Percentiles rank a stretch among this genome's conserved stretches.
Evolutionary conservation across 2,329 filamentous ascomycete species (phyloP).

Genomic region (Biscogniauxia sp.): DNA sequence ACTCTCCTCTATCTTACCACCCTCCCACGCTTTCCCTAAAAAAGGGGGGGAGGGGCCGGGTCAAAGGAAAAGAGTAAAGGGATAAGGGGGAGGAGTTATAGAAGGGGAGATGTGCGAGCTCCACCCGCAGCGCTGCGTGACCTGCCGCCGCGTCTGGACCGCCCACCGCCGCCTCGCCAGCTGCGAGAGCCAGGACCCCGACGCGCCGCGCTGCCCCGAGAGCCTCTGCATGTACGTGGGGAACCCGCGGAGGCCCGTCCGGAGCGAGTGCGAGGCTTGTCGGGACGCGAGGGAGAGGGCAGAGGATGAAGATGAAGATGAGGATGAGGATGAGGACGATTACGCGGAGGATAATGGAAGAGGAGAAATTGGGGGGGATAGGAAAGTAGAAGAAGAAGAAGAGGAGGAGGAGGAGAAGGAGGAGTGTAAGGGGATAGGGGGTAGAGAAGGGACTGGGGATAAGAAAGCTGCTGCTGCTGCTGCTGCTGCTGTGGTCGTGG

Average conservation of each 20-base stretch:
- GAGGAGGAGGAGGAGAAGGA: slow-evolving; percentile 10
- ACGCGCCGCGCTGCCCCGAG: slow-evolving; percentile 28
- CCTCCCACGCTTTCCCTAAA: background rate
- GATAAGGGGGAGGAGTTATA: background rate
- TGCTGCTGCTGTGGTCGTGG: background rate
- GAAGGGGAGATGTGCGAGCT: slow-evolving; percentile 36
- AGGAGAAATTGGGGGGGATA: background rate
- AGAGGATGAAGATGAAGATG: slow-evolving; percentile 29
- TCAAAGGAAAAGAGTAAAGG: background rate
- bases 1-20: too few relatives aligned
- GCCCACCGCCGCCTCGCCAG: slow-evolving; percentile 36
- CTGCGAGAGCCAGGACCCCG: slow-evolving; percentile 34
- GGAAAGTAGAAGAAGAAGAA: slow-evolving; percentile 18
- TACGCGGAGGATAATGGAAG: background rate
- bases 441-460: background rate
- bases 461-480: background rate
- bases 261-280: slow-evolving; percentile 34
- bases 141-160: slow-evolving; percentile 33
- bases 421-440: background rate
- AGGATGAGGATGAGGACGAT: slow-evolving; percentile 7
- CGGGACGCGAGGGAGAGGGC: slow-evolving; percentile 27
- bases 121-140: slow-evolving; percentile 32
- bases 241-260: slow-evolving; percentile 30
- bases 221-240: slow-evolving; percentile 40
- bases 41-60: too few relatives aligned